Evolutionary conservation across 139 green algal genomes (phyloP), one percentile per base, ranked within the genome.

Genomic region (Penium margaritaceum): DNA sequence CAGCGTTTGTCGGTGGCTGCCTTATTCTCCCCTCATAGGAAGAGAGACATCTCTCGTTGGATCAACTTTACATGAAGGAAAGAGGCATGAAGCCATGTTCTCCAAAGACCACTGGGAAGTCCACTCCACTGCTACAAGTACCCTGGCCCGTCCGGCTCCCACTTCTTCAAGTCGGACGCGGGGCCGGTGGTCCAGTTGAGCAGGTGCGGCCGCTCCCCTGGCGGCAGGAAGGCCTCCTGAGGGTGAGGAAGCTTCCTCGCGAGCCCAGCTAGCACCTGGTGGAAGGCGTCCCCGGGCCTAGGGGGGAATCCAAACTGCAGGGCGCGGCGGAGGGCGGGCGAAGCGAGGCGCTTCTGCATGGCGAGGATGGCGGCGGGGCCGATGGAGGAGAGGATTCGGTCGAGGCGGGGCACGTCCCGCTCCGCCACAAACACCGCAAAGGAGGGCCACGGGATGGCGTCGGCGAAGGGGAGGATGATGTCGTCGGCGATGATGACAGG

Each of bases 401-500:
- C 68, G 12, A 76, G 37, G 1, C 70, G 29, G 24, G 47, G 68
- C 9, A 76, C 68, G 32, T 76, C 68, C 27, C 47, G 44, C 27
- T 76, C 68, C 24, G 68, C 21, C 0, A 76, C 68, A 24, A 69
- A 76, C 3, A 76, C 68, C 3, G 68, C 47, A 24, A 76, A 47
- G 24, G 70, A 27, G 9, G 19, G 32, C 63, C 71, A 78, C 27
- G 41, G 39, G 63, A 78, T 72, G 34, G 30, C 71, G 62, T 84
- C 78, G 19, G 39, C 29, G 32, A 82, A 84, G 14, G 78, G 78
- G 5, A 84, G 69, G 43, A 85, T 77, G 67, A 84, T 84, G 77
- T 84, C 38, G 32, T 84, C 78, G 21, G 77, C 77, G 2, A 84
- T 46, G 32, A 84, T 84, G 4, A 84, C 75, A 15, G 78, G 78